A percentile compares a stretch with the other conserved stretches of the same genome.
phyloP scores from a whole-genome alignment of 495 filamentous ascomycete genomes.

The Sphaerosporella brunnea region DNA sequence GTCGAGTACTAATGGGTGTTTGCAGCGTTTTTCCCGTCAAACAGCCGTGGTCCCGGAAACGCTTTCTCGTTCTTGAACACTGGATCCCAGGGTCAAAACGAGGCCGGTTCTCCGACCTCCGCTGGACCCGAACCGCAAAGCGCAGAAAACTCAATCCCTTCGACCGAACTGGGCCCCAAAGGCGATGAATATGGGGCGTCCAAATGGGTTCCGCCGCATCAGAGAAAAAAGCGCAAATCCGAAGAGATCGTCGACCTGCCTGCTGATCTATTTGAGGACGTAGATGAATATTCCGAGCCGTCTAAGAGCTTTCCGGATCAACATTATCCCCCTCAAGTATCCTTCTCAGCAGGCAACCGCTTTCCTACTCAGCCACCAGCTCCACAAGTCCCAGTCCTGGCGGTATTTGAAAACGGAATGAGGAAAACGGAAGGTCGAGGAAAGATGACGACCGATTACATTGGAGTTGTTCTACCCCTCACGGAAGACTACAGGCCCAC shows the following conservation, averaged over 20 bases:
- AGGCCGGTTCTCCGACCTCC: too few relatives aligned
- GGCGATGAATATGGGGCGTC: background rate
- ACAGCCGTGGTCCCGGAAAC: too few relatives aligned
- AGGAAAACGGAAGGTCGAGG: background rate
- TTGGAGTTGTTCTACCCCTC: slow-evolving; percentile 4
- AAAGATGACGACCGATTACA: slow-evolving; percentile 6
- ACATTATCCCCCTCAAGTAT: too few relatives aligned
- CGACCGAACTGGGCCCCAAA: background rate
- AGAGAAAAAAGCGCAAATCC: slow-evolving; percentile 1
- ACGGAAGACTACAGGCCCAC: background rate
- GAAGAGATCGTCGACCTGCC: background rate
- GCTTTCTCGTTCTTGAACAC: too few relatives aligned
- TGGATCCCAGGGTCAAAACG: too few relatives aligned
- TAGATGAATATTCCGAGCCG: background rate
- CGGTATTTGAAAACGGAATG: slow-evolving; percentile 6
- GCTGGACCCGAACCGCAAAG: too few relatives aligned
- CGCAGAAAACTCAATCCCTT: too few relatives aligned
- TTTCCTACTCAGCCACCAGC: too few relatives aligned
- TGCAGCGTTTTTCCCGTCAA: too few relatives aligned
- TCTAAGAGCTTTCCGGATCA: background rate
- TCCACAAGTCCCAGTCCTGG: background rate
- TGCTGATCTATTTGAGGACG: background rate
- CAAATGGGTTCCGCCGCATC: background rate
- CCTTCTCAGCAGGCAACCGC: too few relatives aligned
- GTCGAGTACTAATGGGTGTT: too few relatives aligned